These are phyloP conservation scores for Colletotrichum higginsianum DNA, from an alignment of 2,329 filamentous ascomycete species.

Conservation along the genomic window DNA sequence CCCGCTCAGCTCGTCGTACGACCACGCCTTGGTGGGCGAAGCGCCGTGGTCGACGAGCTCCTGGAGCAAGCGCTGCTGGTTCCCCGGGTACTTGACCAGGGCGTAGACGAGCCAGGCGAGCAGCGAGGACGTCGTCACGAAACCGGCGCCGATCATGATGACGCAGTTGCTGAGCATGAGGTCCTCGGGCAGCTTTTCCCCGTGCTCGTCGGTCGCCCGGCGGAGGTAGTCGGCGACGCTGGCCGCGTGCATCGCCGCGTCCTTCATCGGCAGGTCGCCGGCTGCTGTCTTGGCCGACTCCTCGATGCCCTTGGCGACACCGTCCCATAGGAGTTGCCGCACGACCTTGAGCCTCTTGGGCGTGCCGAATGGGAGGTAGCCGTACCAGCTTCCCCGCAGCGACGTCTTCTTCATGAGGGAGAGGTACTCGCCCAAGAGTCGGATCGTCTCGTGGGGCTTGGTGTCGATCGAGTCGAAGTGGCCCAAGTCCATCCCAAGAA, in stretches of 20 bases:
- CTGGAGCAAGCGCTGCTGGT: slow-evolving; percentile 20
- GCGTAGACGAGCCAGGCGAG: slow-evolving; percentile 24
- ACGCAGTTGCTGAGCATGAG: slow-evolving; percentile 28
- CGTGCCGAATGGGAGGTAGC: slow-evolving; percentile 21
- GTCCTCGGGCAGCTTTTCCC: neutral
- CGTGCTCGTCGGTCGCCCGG: slow-evolving; percentile 14
- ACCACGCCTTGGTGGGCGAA: slow-evolving; percentile 1
- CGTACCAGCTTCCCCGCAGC: slow-evolving; percentile 19
- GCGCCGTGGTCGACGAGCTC: slow-evolving; percentile 17
- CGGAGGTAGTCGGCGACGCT: slow-evolving; percentile 30
- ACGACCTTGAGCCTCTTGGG: slow-evolving; percentile 23
- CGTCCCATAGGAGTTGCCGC: slow-evolving; percentile 10
- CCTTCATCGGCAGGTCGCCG: slow-evolving; percentile 17
- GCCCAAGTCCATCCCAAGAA: slow-evolving; percentile 23
- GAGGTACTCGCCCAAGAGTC: slow-evolving; percentile 25
- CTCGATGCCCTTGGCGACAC: slow-evolving; percentile 24
- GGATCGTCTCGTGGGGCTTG: slow-evolving; percentile 23
- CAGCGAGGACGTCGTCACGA: slow-evolving; percentile 26
- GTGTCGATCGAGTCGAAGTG: slow-evolving; percentile 27
- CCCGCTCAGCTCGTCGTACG: slow-evolving; percentile 11
- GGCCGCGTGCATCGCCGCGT: slow-evolving; percentile 9
- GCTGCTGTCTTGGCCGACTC: slow-evolving; percentile 7
- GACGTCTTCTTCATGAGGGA: slow-evolving; percentile 34
- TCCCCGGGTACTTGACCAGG: slow-evolving; percentile 19
- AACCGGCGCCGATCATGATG: slow-evolving; percentile 26